Evolutionary conservation across 2,329 filamentous ascomycete species (phyloP).

Genomic region (Parascedosporium putredinis): DNA sequence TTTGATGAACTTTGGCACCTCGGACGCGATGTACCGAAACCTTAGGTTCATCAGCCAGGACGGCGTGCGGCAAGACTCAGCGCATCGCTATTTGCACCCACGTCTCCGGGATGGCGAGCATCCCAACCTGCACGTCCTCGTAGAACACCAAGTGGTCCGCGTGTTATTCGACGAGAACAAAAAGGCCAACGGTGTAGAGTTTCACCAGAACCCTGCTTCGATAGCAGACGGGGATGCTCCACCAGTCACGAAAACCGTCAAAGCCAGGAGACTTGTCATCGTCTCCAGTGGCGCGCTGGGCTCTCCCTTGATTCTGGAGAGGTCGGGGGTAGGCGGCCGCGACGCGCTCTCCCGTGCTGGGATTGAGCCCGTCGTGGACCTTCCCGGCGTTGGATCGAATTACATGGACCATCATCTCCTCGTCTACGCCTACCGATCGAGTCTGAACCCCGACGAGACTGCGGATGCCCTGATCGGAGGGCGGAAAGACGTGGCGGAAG

Average conservation of each 20-base stretch:
- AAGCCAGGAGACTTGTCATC: slow-evolving; percentile 34
- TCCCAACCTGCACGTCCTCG: slow-evolving; percentile 43
- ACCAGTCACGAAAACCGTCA: slow-evolving; percentile 23
- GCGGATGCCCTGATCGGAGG: slow-evolving; percentile 43
- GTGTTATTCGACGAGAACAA: slow-evolving; percentile 25
- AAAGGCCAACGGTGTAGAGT: slow-evolving; percentile 30
- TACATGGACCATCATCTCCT: slow-evolving; percentile 27
- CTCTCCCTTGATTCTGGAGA: slow-evolving; percentile 34
- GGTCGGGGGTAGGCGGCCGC: slow-evolving; percentile 32
- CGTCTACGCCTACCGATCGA: slow-evolving; percentile 36
- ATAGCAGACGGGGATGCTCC: slow-evolving; percentile 11
- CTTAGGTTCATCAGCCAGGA: slow-evolving; percentile 34
- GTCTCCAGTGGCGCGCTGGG: slow-evolving; percentile 36
- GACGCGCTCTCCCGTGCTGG: slow-evolving; percentile 26
- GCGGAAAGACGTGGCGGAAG: slow-evolving; percentile 30
- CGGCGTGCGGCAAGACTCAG: slow-evolving; percentile 47
- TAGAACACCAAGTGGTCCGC: slow-evolving; percentile 25
- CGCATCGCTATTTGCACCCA: slow-evolving; percentile 43
- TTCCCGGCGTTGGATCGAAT: slow-evolving; percentile 54
- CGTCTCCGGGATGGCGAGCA: slow-evolving; percentile 32
- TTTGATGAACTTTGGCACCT: slow-evolving; percentile 33
- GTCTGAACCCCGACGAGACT: slow-evolving; percentile 21
- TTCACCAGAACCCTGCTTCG: slow-evolving; percentile 9
- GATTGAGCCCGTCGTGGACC: slow-evolving; percentile 42
- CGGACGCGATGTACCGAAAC: slow-evolving; percentile 24